These are phyloP conservation scores for Aspergillus niger DNA, from an alignment of 2,329 filamentous ascomycete species.

Conservation along the genomic window DNA sequence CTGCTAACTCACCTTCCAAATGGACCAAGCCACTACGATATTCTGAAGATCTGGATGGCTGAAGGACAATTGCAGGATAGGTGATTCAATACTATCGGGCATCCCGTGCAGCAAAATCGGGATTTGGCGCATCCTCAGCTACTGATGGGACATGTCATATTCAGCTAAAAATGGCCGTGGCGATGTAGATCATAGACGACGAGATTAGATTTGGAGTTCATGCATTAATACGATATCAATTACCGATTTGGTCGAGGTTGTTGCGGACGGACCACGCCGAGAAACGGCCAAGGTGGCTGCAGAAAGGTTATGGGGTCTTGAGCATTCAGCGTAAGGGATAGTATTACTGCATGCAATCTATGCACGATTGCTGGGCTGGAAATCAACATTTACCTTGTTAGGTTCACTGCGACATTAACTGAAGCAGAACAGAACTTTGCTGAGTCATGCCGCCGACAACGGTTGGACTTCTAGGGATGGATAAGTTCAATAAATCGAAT, in stretches of 20 bases:
- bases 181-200: background rate
- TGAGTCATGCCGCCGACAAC: background rate
- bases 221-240: background rate
- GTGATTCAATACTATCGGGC: background rate
- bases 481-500: slow-evolving; percentile 17
- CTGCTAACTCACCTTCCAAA: background rate
- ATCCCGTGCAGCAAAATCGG: background rate
- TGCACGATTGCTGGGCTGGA: background rate
- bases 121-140: background rate
- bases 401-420: background rate
- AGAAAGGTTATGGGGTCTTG: background rate
- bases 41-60: background rate
- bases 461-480: slow-evolving; percentile 5
- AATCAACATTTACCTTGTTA: background rate
- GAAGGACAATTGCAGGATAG: slow-evolving; percentile 23
- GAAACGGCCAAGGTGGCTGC: background rate
- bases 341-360: background rate
- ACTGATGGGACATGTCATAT: slow-evolving; percentile 12
- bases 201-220: slow-evolving; percentile 11
- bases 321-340: slow-evolving; percentile 22
- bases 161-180: background rate
- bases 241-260: background rate
- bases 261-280: background rate
- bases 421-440: background rate
- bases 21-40: background rate